A percentile compares a stretch with the other conserved stretches of the same genome.
phyloP scores from a whole-genome alignment of 1,284 basidiomycete genomes.

The Ustilago trichophora region DNA sequence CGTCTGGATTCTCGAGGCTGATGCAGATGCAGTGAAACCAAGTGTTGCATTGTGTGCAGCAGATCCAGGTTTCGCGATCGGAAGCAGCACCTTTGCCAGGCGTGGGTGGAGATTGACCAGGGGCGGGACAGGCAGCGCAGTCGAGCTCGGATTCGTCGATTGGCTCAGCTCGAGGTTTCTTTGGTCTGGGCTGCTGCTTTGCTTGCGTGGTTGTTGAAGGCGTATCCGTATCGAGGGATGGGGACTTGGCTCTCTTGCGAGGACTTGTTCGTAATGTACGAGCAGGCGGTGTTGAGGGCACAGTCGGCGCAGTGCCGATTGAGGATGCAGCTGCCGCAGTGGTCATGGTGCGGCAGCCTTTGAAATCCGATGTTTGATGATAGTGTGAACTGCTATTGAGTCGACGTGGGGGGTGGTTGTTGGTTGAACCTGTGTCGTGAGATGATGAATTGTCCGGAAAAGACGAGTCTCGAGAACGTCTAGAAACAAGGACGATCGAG shows the following conservation, averaged over 20 bases:
- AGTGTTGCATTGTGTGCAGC: constrained; percentile 52
- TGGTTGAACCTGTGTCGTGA: no score
- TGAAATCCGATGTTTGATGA: no score
- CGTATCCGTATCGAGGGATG: neutral
- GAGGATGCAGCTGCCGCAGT: constrained; percentile 13
- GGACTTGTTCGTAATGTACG: constrained; percentile 24
- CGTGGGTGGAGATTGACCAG: constrained; percentile 22
- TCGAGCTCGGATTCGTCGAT: constrained; percentile 48
- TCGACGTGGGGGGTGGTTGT: no score
- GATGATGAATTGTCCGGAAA: no score
- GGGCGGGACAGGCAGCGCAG: constrained; percentile 39
- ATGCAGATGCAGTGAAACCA: constrained; percentile 60
- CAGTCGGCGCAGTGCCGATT: neutral
- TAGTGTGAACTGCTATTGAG: no score
- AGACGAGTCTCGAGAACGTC: no score
- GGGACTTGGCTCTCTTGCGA: constrained; percentile 27
- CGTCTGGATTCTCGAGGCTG: constrained; percentile 38
- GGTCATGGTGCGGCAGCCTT: constrained; percentile 21
- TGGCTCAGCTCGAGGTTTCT: constrained; percentile 24
- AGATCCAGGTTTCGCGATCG: constrained; percentile 52
- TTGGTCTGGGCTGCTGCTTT: constrained; percentile 1
- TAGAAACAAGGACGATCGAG: no score
- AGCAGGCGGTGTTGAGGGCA: constrained; percentile 5
- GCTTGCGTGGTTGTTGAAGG: neutral
- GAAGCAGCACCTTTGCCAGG: constrained; percentile 41